Conservation (phyloP, 1,284 basidiomycete genomes). For the Lignosus rhinocerotis region DNA sequence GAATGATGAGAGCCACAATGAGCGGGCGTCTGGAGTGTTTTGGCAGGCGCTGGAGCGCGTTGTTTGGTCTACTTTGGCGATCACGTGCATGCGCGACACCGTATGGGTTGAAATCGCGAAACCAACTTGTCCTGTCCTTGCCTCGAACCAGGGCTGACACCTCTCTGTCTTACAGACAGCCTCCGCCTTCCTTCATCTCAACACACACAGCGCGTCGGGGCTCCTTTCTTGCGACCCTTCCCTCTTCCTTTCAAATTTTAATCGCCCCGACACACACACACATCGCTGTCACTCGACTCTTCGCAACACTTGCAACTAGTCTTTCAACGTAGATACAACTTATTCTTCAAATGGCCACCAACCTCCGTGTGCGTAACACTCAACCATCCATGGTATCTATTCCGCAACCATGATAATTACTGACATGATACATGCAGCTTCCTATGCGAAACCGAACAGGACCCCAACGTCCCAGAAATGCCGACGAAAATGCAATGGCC, state of each 20-base stretch:
- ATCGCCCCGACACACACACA: slow-evolving; percentile 17
- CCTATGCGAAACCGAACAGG: slow-evolving; percentile 42
- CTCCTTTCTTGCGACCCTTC: slow-evolving; percentile 21
- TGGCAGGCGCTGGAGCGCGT: slow-evolving; percentile 21
- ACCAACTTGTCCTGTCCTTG: slow-evolving; percentile 24
- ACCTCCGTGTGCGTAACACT: slow-evolving; percentile 49
- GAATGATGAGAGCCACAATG: slow-evolving; percentile 20
- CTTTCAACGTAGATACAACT: slow-evolving; percentile 35
- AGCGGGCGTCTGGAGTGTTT: slow-evolving; percentile 10
- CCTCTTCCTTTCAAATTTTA: slow-evolving; percentile 17
- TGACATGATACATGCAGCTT: slow-evolving; percentile 29
- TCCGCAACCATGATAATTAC: slow-evolving; percentile 2
- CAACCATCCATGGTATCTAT: not conserved
- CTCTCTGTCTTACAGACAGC: slow-evolving; percentile 21
- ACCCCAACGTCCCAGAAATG: slow-evolving; percentile 56
- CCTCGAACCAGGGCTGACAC: slow-evolving; percentile 30
- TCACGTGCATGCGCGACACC: slow-evolving; percentile 28
- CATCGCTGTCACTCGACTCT: slow-evolving; percentile 26
- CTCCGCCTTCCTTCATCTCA: slow-evolving; percentile 18
- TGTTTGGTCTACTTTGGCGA: slow-evolving; percentile 28
- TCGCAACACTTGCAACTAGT: slow-evolving; percentile 23
- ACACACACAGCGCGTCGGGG: slow-evolving; percentile 26
- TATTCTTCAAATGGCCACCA: slow-evolving; percentile 52
- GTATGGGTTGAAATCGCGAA: slow-evolving; percentile 32
- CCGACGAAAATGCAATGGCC: slow-evolving; percentile 73